These are phyloP conservation scores for Omphalotus guepiniiformis DNA, from an alignment of 768 basidiomycete species.

Conservation along the genomic window DNA sequence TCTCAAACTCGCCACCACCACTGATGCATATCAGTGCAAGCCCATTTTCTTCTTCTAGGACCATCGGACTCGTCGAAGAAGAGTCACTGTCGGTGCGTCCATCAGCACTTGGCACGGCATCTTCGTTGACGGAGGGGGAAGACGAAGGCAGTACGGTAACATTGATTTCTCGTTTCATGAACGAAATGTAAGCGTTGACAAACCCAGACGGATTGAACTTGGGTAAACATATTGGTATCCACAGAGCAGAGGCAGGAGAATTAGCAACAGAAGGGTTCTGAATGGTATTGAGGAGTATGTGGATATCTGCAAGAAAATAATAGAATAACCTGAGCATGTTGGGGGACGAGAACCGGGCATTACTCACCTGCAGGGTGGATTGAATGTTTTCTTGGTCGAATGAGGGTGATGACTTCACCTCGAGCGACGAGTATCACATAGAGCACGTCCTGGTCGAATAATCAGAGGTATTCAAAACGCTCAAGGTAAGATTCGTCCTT, in stretches of 20 bases:
- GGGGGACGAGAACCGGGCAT: not conserved
- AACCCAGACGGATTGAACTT: constrained; percentile 89
- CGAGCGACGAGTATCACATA: constrained; percentile 85
- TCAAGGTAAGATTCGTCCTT: not conserved
- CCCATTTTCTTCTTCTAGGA: constrained; percentile 25
- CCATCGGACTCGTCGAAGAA: not conserved
- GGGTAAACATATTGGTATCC: constrained; percentile 94
- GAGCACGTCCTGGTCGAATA: constrained; percentile 67
- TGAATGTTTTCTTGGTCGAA: constrained; percentile 88
- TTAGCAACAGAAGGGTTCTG: constrained; percentile 75
- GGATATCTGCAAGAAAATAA: constrained; percentile 59
- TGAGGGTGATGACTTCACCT: constrained; percentile 77
- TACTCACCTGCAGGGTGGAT: constrained; percentile 84
- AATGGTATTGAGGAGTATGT: constrained; percentile 89
- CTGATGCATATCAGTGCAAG: constrained; percentile 79
- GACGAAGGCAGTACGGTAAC: no score
- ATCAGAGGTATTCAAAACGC: not conserved
- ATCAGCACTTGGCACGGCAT: not conserved
- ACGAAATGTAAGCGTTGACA: constrained; percentile 86
- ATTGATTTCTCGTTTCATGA: constrained; percentile 26
- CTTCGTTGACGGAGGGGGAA: not conserved
- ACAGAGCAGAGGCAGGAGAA: constrained; percentile 78
- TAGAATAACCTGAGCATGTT: not conserved
- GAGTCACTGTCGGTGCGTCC: not conserved
- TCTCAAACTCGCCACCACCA: constrained; percentile 79